A percentile compares a stretch with the other conserved stretches of the same genome.
These are phyloP conservation scores for Copromyces sp. DNA, from an alignment of 495 filamentous ascomycete species.

Conservation along the genomic window DNA sequence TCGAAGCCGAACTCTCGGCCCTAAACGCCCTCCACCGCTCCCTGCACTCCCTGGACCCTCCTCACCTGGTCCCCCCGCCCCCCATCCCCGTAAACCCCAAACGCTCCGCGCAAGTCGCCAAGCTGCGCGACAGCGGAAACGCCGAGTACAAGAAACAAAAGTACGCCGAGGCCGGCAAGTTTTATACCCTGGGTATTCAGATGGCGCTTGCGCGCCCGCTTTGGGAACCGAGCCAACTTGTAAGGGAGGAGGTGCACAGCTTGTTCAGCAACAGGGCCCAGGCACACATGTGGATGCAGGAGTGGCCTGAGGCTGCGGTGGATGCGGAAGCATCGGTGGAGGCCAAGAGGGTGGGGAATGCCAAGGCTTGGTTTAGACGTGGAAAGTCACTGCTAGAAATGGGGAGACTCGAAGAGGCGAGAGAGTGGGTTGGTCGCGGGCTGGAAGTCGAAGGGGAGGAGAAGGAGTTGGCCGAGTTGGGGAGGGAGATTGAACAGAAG, in stretches of 20 bases:
- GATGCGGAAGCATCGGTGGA: constrained; percentile 90
- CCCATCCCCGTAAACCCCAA: constrained; percentile 78
- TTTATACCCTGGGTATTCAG: constrained; percentile 74
- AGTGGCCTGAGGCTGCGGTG: constrained; percentile 70
- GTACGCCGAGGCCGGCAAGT: constrained; percentile 62
- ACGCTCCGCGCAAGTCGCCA: constrained; percentile 72
- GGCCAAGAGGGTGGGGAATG: constrained; percentile 73
- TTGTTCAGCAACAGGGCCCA: constrained; percentile 84
- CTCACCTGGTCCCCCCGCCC: constrained; percentile 54
- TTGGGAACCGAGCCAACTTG: constrained; percentile 78
- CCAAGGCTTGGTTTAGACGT: constrained; percentile 87
- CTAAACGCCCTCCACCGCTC: constrained; percentile 67
- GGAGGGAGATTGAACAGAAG: constrained; percentile 56
- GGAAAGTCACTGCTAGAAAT: constrained; percentile 83
- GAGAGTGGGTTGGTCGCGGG: constrained; percentile 57
- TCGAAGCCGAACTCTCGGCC: constrained; percentile 53
- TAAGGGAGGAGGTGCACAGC: constrained; percentile 69
- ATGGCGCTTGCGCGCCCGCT: constrained; percentile 74
- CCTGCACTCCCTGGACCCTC: constrained; percentile 49
- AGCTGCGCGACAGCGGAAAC: constrained; percentile 85
- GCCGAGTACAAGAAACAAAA: constrained; percentile 64
- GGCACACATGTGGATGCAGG: constrained; percentile 67
- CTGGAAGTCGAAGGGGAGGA: constrained; percentile 77
- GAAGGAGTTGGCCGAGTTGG: constrained; percentile 55
- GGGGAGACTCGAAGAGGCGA: constrained; percentile 75